Conservation (phyloP, 306 rosid genomes). For the Citrullus mucosospermus region DNA sequence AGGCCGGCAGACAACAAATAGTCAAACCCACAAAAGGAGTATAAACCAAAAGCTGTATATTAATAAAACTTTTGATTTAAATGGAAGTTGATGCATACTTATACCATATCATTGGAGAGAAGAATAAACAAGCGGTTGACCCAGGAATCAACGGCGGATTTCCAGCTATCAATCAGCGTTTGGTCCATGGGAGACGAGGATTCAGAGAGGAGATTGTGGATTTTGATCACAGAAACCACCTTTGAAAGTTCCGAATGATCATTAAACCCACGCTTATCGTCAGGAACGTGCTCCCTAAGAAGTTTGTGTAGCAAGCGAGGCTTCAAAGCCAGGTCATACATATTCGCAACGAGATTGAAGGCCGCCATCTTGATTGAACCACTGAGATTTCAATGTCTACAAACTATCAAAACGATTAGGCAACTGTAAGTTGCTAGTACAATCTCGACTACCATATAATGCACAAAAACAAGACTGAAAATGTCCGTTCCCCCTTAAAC, state of each 20-base stretch:
- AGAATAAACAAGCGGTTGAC: slow-evolving; percentile 41
- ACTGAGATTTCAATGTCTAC: not conserved
- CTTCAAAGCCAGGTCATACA: slow-evolving; percentile 57
- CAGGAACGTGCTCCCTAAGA: slow-evolving; percentile 40
- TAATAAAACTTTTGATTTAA: not conserved
- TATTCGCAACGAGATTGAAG: slow-evolving; percentile 31
- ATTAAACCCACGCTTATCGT: slow-evolving; percentile 20
- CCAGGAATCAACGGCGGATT: slow-evolving; percentile 60
- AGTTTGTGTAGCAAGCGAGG: slow-evolving; percentile 58
- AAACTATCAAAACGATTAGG: not conserved
- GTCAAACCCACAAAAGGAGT: not conserved
- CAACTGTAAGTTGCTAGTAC: not conserved
- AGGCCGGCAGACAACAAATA: not conserved
- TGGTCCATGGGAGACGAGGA: slow-evolving; percentile 21
- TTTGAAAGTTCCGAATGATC: slow-evolving; percentile 30
- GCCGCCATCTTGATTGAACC: slow-evolving; percentile 39
- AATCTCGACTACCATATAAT: not conserved
- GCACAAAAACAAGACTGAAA: not conserved
- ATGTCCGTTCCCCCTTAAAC: not conserved
- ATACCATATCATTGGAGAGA: slow-evolving; percentile 39
- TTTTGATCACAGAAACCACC: slow-evolving; percentile 35
- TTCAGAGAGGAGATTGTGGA: slow-evolving; percentile 55
- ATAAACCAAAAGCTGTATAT: not conserved
- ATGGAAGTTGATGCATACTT: not conserved
- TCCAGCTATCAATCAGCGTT: slow-evolving; percentile 36